Percentiles rank a stretch among this genome's conserved stretches.
Conservation (phyloP, 768 basidiomycete species). For the Leccinum obscurum region DNA sequence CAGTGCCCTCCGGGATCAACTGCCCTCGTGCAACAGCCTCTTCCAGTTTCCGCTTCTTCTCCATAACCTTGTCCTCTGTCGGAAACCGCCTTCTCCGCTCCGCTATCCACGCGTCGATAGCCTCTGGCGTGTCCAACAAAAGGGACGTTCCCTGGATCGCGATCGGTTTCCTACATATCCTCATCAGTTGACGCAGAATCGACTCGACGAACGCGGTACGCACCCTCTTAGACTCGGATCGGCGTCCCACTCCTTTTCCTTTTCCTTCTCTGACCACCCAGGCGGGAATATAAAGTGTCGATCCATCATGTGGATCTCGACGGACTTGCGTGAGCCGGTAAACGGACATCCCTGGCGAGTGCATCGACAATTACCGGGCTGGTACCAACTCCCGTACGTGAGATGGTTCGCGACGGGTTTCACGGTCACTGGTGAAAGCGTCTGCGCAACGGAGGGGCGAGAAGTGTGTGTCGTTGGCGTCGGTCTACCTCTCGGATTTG, state of each 20-base stretch:
- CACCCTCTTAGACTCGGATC: conserved; percentile 82
- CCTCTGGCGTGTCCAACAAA: conserved; percentile 76
- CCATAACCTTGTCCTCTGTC: conserved; percentile 61
- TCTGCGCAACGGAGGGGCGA: conserved; percentile 5
- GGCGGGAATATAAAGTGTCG: conserved; percentile 82
- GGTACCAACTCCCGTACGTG: conserved; percentile 52
- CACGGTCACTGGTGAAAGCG: conserved; percentile 2
- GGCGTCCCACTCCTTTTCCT: conserved; percentile 73
- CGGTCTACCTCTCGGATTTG: conserved; percentile 1
- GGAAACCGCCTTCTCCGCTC: conserved; percentile 91
- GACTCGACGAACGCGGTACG: conserved; percentile 9
- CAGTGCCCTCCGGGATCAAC: conserved; percentile 49
- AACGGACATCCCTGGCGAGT: conserved; percentile 66
- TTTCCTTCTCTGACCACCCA: conserved; percentile 61
- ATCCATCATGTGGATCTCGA: conserved; percentile 87
- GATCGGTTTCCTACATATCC: conserved; percentile 56
- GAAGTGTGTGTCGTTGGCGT: not conserved
- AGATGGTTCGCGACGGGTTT: conserved; percentile 21
- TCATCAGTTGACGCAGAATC: conserved; percentile 7
- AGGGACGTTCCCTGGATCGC: conserved; percentile 80
- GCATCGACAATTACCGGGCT: conserved; percentile 60
- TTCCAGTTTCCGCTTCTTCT: conserved; percentile 77
- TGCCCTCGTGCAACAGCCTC: conserved; percentile 85
- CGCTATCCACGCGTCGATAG: conserved; percentile 80
- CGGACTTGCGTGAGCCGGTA: conserved; percentile 63